Evolutionary conservation across 352 stramenopile species (phyloP), one percentile per base, ranked within the genome.

Genomic region (Phytophthora idaei): DNA sequence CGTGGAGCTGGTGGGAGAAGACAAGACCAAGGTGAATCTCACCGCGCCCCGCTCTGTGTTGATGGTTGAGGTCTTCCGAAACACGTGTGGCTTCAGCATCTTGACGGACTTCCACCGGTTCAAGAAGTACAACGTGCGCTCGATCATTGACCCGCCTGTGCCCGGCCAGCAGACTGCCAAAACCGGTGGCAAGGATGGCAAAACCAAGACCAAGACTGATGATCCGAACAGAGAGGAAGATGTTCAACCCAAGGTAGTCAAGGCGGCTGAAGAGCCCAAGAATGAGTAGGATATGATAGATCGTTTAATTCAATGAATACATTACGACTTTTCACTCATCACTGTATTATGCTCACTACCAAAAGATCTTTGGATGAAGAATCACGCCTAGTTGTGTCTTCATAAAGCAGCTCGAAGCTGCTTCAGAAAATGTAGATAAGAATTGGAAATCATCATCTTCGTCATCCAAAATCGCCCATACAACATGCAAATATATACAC

Each of bases 121-220:
- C 67, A 84, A 83, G 58, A 89, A 90, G 73, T 94, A 81, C 67
- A 94, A 92, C 61, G 82, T 92, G 58, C 85, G 85, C 31, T 89
- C 78, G 31, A 76, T 92, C 54, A 78, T 93, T 37, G 83, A 92
- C 0, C 83, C 85, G 10, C 83, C 81, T 11, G 69, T 81, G 17
- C 69, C 73, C 17, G 65, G 61, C 15, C 72, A 81, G 36, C 67
- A 69, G 3, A 71, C 54, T 5, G 53, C 53, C 5, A 81, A 82
- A 64, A 64, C 68, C 36, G 28, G 62, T 3, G 41, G 64, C 12
- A 61, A 70, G 28, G 47, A 80, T 17, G 46, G 17, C 36, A 76
- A 65, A 28, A 44, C 57, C n/a, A 39, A 64, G 1, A 47, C 17
- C 7, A 64, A 67, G 47, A 57, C 34, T n/a, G 44, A 66, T 7